Conservation (phyloP, 2,329 filamentous ascomycete genomes). For the Pseudogymnoascus sp. region DNA sequence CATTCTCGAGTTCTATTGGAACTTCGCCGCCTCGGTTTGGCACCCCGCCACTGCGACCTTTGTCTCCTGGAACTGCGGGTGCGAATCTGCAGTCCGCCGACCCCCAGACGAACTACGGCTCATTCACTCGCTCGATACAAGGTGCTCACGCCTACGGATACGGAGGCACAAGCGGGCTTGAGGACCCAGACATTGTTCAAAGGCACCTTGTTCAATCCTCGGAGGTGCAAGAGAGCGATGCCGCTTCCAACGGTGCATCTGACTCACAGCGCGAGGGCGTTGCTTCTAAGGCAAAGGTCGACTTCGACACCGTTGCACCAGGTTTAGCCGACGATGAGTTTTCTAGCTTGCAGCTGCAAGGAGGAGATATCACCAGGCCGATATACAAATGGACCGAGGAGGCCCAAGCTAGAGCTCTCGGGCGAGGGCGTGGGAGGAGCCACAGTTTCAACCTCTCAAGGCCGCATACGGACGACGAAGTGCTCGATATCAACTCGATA, state of each 20-base stretch:
- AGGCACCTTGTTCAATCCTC: slow-evolving; percentile 77
- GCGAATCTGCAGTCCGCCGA: slow-evolving; percentile 32
- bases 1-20: slow-evolving; percentile 68
- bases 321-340: slow-evolving; percentile 68
- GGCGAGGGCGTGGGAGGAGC: slow-evolving; percentile 59
- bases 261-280: slow-evolving; percentile 31
- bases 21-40: slow-evolving; percentile 64
- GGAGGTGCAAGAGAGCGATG: slow-evolving; percentile 33
- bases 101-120: slow-evolving; percentile 73
- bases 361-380: slow-evolving; percentile 86
- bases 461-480: slow-evolving; percentile 71
- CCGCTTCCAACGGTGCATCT: slow-evolving; percentile 21
- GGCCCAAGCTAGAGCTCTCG: slow-evolving; percentile 58
- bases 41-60: slow-evolving; percentile 48
- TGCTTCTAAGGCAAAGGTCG: slow-evolving; percentile 28
- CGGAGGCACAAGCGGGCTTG: slow-evolving; percentile 55
- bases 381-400: slow-evolving; percentile 97
- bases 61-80: slow-evolving; percentile 49
- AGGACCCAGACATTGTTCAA: slow-evolving; percentile 87
- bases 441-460: slow-evolving; percentile 78
- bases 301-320: slow-evolving; percentile 26
- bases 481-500: slow-evolving; percentile 80
- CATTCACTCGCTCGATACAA: slow-evolving; percentile 52
- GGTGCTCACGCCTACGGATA: slow-evolving; percentile 31
- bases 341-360: slow-evolving; percentile 85